Conservation (phyloP, 2,329 filamentous ascomycete species). For the Phyllosticta citrichinensis region DNA sequence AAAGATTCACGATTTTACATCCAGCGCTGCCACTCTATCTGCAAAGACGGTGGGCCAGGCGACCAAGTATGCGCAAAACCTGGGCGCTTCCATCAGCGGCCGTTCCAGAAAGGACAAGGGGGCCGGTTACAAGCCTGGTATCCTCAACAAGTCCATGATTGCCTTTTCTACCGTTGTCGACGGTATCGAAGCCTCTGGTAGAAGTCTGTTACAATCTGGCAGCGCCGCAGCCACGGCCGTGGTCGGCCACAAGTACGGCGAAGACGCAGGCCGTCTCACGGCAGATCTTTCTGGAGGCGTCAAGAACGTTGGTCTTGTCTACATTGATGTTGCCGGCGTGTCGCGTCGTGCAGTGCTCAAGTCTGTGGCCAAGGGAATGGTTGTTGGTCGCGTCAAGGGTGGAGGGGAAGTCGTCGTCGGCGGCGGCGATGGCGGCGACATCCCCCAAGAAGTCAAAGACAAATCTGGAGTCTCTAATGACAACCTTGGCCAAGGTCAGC, state of each 20-base stretch:
- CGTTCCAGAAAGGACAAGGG: conserved; percentile 51
- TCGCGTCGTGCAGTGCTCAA: conserved; percentile 84
- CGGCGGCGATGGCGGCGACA: conserved; percentile 46
- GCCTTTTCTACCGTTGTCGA: conserved; percentile 92
- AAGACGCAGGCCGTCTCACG: conserved; percentile 72
- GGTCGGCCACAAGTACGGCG: conserved; percentile 80
- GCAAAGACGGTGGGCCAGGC: conserved; percentile 81
- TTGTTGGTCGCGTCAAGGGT: conserved; percentile 67
- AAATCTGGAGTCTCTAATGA: conserved; percentile 21
- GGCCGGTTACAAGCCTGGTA: conserved; percentile 68
- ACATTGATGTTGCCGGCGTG: conserved; percentile 92
- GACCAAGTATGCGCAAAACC: conserved; percentile 74
- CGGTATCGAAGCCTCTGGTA: conserved; percentile 79
- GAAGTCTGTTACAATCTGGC: conserved; percentile 63
- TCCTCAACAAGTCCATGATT: conserved; percentile 93
- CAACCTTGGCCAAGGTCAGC: conserved; percentile 19
- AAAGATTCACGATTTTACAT: conserved; percentile 80
- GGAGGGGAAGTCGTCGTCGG: conserved; percentile 67
- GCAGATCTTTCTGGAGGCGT: conserved; percentile 70
- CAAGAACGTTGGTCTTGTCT: conserved; percentile 94
- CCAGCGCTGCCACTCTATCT: conserved; percentile 66
- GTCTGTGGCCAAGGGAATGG: conserved; percentile 90
- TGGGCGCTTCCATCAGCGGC: conserved; percentile 67
- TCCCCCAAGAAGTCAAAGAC: conserved; percentile 31
- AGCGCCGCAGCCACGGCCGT: conserved; percentile 74